These are phyloP conservation scores for Onygenales sp. DNA, from an alignment of 2,329 filamentous ascomycete species.

Conservation along the genomic window DNA sequence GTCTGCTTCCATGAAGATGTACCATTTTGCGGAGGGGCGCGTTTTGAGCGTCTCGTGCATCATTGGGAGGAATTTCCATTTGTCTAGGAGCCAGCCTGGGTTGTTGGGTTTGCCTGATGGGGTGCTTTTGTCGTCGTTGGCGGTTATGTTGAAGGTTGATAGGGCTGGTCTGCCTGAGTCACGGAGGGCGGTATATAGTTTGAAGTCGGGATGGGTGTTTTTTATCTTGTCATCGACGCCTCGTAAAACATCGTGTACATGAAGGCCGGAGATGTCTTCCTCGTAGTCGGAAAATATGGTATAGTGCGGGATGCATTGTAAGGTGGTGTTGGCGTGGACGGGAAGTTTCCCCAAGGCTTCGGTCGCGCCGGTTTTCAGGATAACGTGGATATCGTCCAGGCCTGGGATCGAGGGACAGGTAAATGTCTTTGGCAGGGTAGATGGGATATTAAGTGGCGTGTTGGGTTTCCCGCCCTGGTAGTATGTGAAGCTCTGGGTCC, in stretches of 20 bases:
- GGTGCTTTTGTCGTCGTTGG: conserved; percentile 27
- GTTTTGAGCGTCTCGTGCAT: conserved; percentile 39
- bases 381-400: conserved; percentile 44
- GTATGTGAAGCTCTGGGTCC: neutral
- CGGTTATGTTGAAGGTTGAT: conserved; percentile 14
- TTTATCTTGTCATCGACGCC: conserved; percentile 32
- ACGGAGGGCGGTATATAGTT: conserved; percentile 42
- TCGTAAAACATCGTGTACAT: conserved; percentile 42
- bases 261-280: conserved; percentile 41
- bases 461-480: neutral
- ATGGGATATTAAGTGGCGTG: neutral
- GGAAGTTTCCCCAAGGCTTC: conserved; percentile 48
- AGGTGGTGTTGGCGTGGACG: conserved; percentile 44
- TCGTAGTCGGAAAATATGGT: conserved; percentile 52
- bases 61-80: conserved; percentile 51
- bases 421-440: neutral
- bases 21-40: conserved; percentile 46
- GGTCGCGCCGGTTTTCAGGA: conserved; percentile 51
- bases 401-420: neutral
- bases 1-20: conserved; percentile 50
- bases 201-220: conserved; percentile 38
- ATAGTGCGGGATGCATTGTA: conserved; percentile 47
- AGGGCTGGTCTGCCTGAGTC: conserved; percentile 35
- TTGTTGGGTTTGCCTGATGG: conserved; percentile 36
- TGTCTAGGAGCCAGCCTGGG: conserved; percentile 44